A percentile compares a stretch with the other conserved stretches of the same genome.
Evolutionary conservation across 106 monocot species (phyloP).

Genomic region (Narthecium ossifragum): DNA sequence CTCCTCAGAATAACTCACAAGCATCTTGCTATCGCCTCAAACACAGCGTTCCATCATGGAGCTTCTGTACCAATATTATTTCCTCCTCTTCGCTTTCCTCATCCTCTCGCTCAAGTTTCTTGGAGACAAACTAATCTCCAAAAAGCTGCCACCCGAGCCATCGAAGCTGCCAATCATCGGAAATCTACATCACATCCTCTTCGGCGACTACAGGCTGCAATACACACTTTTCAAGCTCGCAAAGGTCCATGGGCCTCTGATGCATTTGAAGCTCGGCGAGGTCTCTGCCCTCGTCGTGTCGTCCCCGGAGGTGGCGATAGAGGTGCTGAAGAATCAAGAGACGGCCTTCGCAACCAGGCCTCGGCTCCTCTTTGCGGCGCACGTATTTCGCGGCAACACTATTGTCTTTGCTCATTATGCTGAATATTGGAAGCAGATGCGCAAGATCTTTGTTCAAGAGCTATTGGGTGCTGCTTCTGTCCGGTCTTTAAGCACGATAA

Average conservation of each 20-base stretch:
- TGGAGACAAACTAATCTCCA: too few relatives aligned
- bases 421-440: slow-evolving; percentile 28
- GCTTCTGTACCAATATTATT: too few relatives aligned
- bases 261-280: slow-evolving; percentile 29
- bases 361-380: neutral
- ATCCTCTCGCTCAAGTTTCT: too few relatives aligned
- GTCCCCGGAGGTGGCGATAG: slow-evolving; percentile 13
- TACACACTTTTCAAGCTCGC: slow-evolving; percentile 11
- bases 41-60: too few relatives aligned
- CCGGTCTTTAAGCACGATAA: slow-evolving; percentile 13
- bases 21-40: too few relatives aligned
- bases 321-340: slow-evolving; percentile 30
- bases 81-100: too few relatives aligned
- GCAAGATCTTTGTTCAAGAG: slow-evolving; percentile 28
- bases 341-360: slow-evolving; percentile 19
- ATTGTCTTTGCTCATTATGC: slow-evolving; percentile 30
- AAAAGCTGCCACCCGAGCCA: slow-evolving; percentile 19
- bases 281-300: slow-evolving; percentile 14
- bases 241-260: slow-evolving; percentile 15
- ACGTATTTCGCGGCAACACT: slow-evolving; percentile 10
- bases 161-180: slow-evolving; percentile 24
- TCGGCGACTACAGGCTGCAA: slow-evolving; percentile 5
- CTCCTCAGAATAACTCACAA: too few relatives aligned
- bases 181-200: slow-evolving; percentile 14
- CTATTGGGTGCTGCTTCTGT: slow-evolving; percentile 21